Base-by-base conservation (phyloP, 1,284 basidiomycete genomes). In the Papiliotrema flavescens region DNA sequence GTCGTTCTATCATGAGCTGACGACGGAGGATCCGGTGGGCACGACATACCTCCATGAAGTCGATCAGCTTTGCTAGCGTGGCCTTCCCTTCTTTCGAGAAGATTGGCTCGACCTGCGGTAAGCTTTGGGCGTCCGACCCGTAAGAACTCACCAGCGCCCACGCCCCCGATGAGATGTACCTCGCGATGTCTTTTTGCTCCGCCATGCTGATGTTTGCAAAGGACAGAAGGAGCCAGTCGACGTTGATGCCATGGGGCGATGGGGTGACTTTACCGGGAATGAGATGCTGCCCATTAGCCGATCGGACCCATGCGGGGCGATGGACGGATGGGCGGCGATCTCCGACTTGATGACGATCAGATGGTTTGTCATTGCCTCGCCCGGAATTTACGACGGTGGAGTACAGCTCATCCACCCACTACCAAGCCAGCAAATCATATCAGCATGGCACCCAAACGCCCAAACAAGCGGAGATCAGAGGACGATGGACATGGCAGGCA, bases 11-110 rank as follows among this genome's bases (percentile, higher is more conserved):
- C 19, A 39, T 42, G 32, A n/a, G 46, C 40, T 45, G 45, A 35
- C 47, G 36, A 17, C 22, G 11, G 32, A 24, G n/a, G 19, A 26
- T 11, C 15, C 5, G 22, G 32, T 15, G 26, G 20, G 8, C 14
- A 15, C 32, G 3, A 23, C 15, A 19, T 74, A 89, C 91, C 79
- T 91, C 85, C 54, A 94, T 81, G 74, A 98, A 98, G 45, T 80
- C 79, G 68, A 96, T 84, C 53, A 98, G 82, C 68, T 88, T 92
- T 49, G 84, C 80, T 45, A 98, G 81, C 5, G 85, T 88, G 65
- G 92, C 85, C 78, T 92, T 94, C 37, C 86, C 95, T 66, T 83
- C 89, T 13, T 86, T 83, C 6, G 89, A 89, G 82, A 98, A 88
- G 78, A 89, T 90, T 80, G 90, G 87, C 79, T 93, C 89, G 54